Conservation (phyloP, 225 moss, liverwort and hornwort species). For the Marchantia polymorpha region DNA sequence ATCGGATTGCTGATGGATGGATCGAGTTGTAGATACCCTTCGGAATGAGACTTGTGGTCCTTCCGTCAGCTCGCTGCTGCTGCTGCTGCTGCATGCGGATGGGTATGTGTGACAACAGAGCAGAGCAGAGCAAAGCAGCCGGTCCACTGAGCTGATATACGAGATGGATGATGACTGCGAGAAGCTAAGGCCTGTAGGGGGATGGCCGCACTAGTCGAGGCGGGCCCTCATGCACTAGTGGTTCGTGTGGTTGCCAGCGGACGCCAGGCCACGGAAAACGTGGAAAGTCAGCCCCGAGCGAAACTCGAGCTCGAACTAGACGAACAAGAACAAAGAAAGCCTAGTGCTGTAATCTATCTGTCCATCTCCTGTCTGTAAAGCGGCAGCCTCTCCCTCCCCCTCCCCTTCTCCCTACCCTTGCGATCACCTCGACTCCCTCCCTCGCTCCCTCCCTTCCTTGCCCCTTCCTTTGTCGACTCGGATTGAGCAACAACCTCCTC, state of each 20-base stretch:
- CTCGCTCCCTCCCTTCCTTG: background rate
- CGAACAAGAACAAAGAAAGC: background rate
- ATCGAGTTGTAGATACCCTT: too few species aligned
- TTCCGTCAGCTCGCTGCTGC: background rate
- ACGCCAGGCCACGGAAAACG: conserved; percentile 1
- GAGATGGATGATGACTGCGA: background rate
- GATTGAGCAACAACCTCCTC: background rate
- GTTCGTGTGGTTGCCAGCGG: conserved; percentile 8
- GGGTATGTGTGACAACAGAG: background rate
- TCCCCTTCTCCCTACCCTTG: background rate
- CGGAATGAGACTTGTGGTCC: background rate
- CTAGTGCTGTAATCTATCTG: conserved; percentile 7
- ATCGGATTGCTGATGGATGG: too few species aligned
- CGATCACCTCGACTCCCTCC: background rate
- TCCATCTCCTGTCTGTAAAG: conserved; percentile 8
- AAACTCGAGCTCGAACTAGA: background rate
- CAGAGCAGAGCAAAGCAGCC: background rate
- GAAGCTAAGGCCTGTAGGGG: background rate
- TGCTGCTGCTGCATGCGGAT: background rate
- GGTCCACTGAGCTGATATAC: background rate
- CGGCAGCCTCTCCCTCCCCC: background rate
- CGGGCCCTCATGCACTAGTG: conserved; percentile 11
- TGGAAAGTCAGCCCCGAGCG: conserved; percentile 8
- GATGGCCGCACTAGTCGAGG: background rate
- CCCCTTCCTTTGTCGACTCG: background rate